phyloP scores from a whole-genome alignment of 768 basidiomycete species.

The Strobilomyces dryophilus region DNA sequence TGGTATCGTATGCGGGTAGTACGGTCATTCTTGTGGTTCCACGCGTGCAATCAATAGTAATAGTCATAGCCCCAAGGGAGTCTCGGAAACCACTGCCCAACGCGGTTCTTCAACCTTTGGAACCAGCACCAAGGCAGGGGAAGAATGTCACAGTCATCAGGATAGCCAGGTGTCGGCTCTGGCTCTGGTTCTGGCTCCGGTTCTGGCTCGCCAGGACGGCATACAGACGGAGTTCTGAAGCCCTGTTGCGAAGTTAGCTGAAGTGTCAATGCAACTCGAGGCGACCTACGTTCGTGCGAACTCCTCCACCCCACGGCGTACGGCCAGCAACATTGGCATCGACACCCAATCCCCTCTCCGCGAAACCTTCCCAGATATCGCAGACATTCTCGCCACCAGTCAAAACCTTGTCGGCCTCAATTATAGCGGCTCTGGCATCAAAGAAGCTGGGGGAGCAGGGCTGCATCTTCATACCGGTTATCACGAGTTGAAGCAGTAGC shows the following conservation, averaged over 20 bases:
- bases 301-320: constrained; percentile 93
- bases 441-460: constrained; percentile 89
- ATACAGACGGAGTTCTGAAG: constrained; percentile 37
- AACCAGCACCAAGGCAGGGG: constrained; percentile 23
- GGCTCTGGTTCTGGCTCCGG: constrained; percentile 26
- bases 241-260: constrained; percentile 31
- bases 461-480: constrained; percentile 94
- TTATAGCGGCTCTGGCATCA: constrained; percentile 84
- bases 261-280: background rate
- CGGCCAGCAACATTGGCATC: constrained; percentile 70
- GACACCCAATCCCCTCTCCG: constrained; percentile 73
- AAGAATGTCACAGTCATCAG: constrained; percentile 26
- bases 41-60: constrained; percentile 13
- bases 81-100: constrained; percentile 19
- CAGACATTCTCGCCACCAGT: constrained; percentile 95
- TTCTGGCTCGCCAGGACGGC: constrained; percentile 23
- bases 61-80: constrained; percentile 23
- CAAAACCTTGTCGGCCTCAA: constrained; percentile 84
- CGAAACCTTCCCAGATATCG: constrained; percentile 81
- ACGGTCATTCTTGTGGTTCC: constrained; percentile 10
- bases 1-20: constrained; percentile 18
- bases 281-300: constrained; percentile 57
- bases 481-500: constrained; percentile 74
- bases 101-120: constrained; percentile 15
- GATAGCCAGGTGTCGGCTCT: constrained; percentile 30